Evolutionary conservation across 1,284 basidiomycete species (phyloP), one percentile per base, ranked within the genome.

Genomic region (Baeospora myosura): DNA sequence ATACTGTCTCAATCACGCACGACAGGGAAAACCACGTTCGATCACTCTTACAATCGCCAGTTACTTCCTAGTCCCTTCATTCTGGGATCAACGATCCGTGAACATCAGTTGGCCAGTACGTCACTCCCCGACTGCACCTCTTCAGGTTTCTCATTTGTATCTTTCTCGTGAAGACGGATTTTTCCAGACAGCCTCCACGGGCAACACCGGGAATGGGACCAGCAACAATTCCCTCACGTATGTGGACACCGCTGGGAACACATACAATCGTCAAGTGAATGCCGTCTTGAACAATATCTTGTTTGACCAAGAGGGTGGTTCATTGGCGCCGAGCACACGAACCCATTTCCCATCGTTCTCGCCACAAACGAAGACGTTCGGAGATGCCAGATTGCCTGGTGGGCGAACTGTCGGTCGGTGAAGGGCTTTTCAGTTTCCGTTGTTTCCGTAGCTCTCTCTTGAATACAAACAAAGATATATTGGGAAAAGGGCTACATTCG

Each of bases 221-320:
- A 84, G 66, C 57, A 74, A 72, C 57, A 86, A 87, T 57, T 72
- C 70, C 6, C 78, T 87, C 59, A 61, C 56, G 33, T 88, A 87
- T 52, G 48, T 56, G 7, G 82, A 88, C 55, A 49, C 55, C 17
- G 57, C 58, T 6, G 78, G 77, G 34, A 81, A 86, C 58, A 82
- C 81, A 0, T 88, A 72, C 57, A 59, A 62, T 39, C 67, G 83
- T 41, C 53, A 65, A 22, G 82, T 88, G 41, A 67, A 75, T 45
- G 77, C 80, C 2, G 70, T 69, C 5, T 63, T 72, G 50, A 74
- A 80, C 53, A 69, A 68, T 49, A 81, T 87, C 52, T 75, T 74
- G 5, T 63, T 73, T 21, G 77, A 88, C 51, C 56, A 65, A 38
- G 64, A 81, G 47, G 63, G 72, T 42, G 81, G 85, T 29, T 69